Conservation (phyloP, 148 eudicot species). For the Polygonum maritimum region DNA sequence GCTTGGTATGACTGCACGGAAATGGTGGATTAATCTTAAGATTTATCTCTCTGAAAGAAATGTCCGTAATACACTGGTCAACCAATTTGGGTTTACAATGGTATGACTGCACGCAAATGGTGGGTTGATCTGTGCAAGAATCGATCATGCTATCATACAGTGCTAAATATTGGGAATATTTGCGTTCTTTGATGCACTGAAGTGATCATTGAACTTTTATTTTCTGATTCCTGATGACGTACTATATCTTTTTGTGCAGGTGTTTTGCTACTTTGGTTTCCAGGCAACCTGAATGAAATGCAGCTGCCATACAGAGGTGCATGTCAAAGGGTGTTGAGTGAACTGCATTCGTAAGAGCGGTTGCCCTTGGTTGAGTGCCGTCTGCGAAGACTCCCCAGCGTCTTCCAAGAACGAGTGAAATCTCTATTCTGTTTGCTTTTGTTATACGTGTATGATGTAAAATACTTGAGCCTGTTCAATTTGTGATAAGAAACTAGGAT, state of each 20-base stretch:
- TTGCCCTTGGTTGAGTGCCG: neutral
- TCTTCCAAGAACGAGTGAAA: neutral
- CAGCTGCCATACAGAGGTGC: too few species aligned
- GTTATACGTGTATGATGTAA: neutral
- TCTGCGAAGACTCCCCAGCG: neutral
- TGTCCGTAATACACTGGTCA: too few species aligned
- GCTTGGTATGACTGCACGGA: too few species aligned
- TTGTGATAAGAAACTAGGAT: too few species aligned
- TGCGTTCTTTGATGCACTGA: too few species aligned
- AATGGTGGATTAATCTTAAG: too few species aligned
- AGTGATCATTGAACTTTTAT: neutral
- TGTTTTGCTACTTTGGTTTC: neutral
- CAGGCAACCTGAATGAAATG: too few species aligned
- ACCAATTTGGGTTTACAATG: constrained; percentile 98
- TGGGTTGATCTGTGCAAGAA: constrained; percentile 17
- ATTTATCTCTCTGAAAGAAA: too few species aligned
- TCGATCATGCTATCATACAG: neutral
- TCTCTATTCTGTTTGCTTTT: neutral
- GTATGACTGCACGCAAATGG: constrained; percentile 88
- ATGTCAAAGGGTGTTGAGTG: too few species aligned
- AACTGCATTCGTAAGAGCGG: neutral
- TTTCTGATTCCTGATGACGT: neutral
- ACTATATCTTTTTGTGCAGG: neutral
- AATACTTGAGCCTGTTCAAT: too few species aligned
- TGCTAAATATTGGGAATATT: neutral